Base-by-base conservation (phyloP, 106 monocot genomes). In the Dendrobium chrysotoxum region DNA sequence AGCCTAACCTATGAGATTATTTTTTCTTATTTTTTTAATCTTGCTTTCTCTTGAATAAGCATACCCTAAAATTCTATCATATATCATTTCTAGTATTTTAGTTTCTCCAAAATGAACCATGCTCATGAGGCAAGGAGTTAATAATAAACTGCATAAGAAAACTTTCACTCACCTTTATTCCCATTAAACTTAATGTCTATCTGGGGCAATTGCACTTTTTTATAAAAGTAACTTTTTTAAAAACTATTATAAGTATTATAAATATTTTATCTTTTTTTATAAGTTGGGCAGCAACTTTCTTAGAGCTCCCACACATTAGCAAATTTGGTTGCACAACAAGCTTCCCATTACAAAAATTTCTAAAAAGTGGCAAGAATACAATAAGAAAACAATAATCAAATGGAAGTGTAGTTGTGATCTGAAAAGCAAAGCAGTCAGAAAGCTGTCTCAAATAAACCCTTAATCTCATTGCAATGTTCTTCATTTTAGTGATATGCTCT, bases 11-110 rank as follows among this genome's bases (percentile, higher is more conserved):
- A 79, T 64, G 65, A 70, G 15, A 21, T 42, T 44, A 57, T 28
- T 31, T 28, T 5, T 80, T 11, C 25, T 67, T 6, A 20, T 11
- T 53, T 72, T 25, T 73, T 81, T 5, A 81, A n/a, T 30, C 72
- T 72, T 41, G 79, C 47, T 40, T 81, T 70, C 13, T 80, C 65
- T 46, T 70, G n/a, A 80, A 80, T 41, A 10, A 80, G 23, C 40
- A 70, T 80, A 26, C 10, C 40, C 11, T 16, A 30, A 28, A 74
- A 54, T 53, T 81, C 53, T 28, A 38, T 46, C 5, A 81, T 4
- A 74, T 30, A 45, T 45, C 47, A 72, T 21, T 81, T 28, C 20
- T 77, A 77, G 41, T 77, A 44, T 50, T 46, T 13, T 77, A 77
- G 18, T 18, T 44, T 40, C 39, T 45, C 28, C 72, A 20, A 25